These are phyloP conservation scores for Hura crepitans DNA, from an alignment of 441 rosid genomes.

Conservation along the genomic window DNA sequence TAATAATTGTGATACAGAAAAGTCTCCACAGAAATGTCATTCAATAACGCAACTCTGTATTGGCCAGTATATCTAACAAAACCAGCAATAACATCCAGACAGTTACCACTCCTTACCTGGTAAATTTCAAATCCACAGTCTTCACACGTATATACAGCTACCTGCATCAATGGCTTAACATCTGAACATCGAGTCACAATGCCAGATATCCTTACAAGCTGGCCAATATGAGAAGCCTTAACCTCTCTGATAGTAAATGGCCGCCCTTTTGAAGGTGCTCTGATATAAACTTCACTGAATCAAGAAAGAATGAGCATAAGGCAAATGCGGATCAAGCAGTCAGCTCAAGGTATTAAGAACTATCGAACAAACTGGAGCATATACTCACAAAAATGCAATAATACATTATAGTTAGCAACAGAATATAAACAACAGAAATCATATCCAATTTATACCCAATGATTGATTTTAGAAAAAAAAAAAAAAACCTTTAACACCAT, in stretches of 20 bases:
- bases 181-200: slow-evolving; percentile 98
- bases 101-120: slow-evolving; percentile 48
- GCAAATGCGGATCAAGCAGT: not conserved
- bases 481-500: not conserved
- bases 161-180: slow-evolving; percentile 98
- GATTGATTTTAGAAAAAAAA: not conserved
- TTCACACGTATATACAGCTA: slow-evolving; percentile 97
- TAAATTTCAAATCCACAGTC: slow-evolving; percentile 97
- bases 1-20: not conserved
- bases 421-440: not conserved
- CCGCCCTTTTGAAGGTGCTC: slow-evolving; percentile 75
- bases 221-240: slow-evolving; percentile 90
- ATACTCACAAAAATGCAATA: not conserved
- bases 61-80: slow-evolving; percentile 1
- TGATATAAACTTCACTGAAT: slow-evolving; percentile 82
- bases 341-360: not conserved
- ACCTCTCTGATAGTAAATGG: slow-evolving; percentile 90
- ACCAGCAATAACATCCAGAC: not conserved
- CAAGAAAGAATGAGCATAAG: slow-evolving; percentile 18
- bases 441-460: not conserved
- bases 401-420: not conserved
- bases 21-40: not conserved
- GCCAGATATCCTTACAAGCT: slow-evolving; percentile 87
- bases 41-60: slow-evolving; percentile 2
- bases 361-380: not conserved